phyloP scores from a whole-genome alignment of 2,329 filamentous ascomycete species.

The Claviceps cyperi region DNA sequence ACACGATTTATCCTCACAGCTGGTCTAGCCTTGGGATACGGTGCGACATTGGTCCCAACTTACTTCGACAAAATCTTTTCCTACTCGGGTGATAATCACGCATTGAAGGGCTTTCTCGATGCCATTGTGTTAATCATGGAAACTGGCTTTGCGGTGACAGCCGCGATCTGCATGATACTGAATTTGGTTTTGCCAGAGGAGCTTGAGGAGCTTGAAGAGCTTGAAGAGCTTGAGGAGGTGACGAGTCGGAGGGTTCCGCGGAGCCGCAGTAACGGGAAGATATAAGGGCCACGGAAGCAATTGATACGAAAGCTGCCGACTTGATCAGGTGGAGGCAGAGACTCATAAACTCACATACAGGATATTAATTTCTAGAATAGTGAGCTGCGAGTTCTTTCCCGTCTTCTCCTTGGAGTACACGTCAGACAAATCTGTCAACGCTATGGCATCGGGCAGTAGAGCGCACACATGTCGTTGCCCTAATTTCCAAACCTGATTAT shows the following conservation, averaged over 20 bases:
- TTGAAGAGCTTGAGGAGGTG: too few species aligned
- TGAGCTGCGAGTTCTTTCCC: too few species aligned
- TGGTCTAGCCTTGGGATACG: constrained; percentile 57
- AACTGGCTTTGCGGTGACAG: constrained; percentile 63
- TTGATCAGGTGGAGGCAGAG: background rate
- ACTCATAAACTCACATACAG: background rate
- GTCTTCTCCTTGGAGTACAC: too few species aligned
- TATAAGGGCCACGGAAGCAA: constrained; percentile 37
- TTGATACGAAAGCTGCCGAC: constrained; percentile 10
- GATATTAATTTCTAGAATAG: too few species aligned
- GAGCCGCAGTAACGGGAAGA: background rate
- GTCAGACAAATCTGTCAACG: too few species aligned
- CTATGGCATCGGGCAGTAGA: too few species aligned
- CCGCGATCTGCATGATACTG: constrained; percentile 55
- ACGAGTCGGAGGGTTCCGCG: too few species aligned
- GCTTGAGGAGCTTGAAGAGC: constrained; percentile 3
- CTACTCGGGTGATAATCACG: constrained; percentile 52
- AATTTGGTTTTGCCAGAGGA: constrained; percentile 64
- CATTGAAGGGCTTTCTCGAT: constrained; percentile 59
- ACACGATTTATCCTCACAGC: constrained; percentile 73
- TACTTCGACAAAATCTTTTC: constrained; percentile 63
- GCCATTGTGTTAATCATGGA: constrained; percentile 60
- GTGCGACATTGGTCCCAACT: constrained; percentile 48
- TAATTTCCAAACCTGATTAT: too few species aligned
- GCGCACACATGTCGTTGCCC: too few species aligned